Evolutionary conservation across 108 stramenopile genomes (phyloP), one percentile per base, ranked within the genome.

Genomic region (Cyclotella baltica): DNA sequence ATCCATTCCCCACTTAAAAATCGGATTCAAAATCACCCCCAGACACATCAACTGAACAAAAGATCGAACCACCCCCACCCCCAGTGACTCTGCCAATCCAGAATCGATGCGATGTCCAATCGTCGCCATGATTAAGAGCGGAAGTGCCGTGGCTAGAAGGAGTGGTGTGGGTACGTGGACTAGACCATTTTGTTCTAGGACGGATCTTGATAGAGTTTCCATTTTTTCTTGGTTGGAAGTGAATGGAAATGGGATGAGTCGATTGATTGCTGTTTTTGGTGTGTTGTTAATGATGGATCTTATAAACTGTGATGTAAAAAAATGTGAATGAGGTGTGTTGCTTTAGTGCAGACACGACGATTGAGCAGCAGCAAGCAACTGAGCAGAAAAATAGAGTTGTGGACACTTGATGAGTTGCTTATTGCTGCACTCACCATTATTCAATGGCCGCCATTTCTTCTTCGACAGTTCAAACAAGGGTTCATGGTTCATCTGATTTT

Each of bases 21-120:
- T 92, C 0, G 95, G 95, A 56, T 92, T 71, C 53, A 96, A 70
- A 58, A 94, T 90, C 66, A 87, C 53, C 18, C 89, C 92, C 48
- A 96, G 68, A 29, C 92, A 75, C 43, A 81, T 88, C 3, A 93
- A 87, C 67, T 94, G 95, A 0, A 93, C 66, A 65, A 90, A 90
- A 0, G 89, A 80, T 51, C 93, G 69, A 30, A 62, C 46, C 19
- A 82, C 35, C 23, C 62, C 74, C 1, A 87, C 64, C 16, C 70
- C 48, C 33, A 82, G 63, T 67, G 40, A 56, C 35, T 73, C 76
- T 48, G 58, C 67, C 38, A 80, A 47, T 30, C 72, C 79, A 23
- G 55, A 63, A 53, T 70, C 80, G 29, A 73, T 63, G 22, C 47
- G 67, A 58, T 65, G 50, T 5, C 76, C 72, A 25, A 73, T 51